These are phyloP conservation scores for Flaveria ramosissima DNA, from an alignment of 129 eudicot species.

Conservation along the genomic window DNA sequence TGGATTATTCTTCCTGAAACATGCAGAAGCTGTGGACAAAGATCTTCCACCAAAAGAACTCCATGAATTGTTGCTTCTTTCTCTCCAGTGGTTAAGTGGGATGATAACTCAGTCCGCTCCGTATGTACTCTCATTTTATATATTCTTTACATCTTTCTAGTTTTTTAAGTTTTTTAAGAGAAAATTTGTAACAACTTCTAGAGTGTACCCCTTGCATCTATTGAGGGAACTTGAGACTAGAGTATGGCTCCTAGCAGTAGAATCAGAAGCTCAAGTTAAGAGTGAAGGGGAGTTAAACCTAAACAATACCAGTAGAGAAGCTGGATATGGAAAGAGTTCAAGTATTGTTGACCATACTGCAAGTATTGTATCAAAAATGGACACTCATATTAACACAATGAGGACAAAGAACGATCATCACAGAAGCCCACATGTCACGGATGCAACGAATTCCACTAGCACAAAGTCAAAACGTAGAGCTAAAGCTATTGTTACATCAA, in stretches of 20 bases:
- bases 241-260: conserved; percentile 98
- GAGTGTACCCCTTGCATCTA: conserved; percentile 82
- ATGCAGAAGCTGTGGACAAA: conserved; percentile 92
- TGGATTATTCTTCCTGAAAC: conserved; percentile 85
- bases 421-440: conserved; percentile 47
- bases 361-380: conserved; percentile 73
- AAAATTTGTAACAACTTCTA: conserved; percentile 14
- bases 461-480: conserved; percentile 69
- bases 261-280: conserved; percentile 89
- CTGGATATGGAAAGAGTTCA: conserved; percentile 56
- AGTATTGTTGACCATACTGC: conserved; percentile 81
- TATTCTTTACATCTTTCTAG: neutral
- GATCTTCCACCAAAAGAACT: conserved; percentile 93
- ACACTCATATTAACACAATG: conserved; percentile 66
- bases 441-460: conserved; percentile 42
- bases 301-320: conserved; percentile 42
- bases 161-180: neutral
- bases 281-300: conserved; percentile 63
- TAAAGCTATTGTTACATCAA: conserved; percentile 53
- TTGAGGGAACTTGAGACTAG: conserved; percentile 94
- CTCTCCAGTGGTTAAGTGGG: conserved; percentile 98
- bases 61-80: conserved; percentile 82
- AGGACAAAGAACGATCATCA: conserved; percentile 48
- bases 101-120: conserved; percentile 78
- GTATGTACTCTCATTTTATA: conserved; percentile 44